Evolutionary conservation across 306 rosid species (phyloP).

Genomic region (Malus sylvestris): DNA sequence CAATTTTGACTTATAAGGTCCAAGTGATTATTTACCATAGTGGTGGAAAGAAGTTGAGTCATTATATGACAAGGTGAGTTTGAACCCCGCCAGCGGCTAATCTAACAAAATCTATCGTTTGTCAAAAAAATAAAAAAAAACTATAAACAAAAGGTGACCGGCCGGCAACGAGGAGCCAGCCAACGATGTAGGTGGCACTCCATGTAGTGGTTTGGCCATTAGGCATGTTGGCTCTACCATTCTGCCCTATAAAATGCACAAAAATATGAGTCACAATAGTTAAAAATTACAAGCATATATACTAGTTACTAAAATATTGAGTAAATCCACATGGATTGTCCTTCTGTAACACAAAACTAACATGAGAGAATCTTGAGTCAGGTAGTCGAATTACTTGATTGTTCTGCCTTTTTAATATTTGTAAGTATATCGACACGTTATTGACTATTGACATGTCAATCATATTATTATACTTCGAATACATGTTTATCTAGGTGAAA

Average conservation of each 20-base stretch:
- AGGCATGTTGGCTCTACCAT: background rate
- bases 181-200: background rate
- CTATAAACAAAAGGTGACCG: background rate
- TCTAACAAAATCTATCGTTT: too few species aligned
- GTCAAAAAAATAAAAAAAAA: too few species aligned
- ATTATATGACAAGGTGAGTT: too few species aligned
- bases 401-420: too few species aligned
- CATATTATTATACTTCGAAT: too few species aligned
- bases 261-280: background rate
- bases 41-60: too few species aligned
- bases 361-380: background rate
- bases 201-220: background rate
- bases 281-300: background rate
- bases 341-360: too few species aligned
- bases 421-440: too few species aligned
- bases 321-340: background rate
- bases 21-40: too few species aligned
- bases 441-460: too few species aligned
- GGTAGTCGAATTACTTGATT: background rate
- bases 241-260: background rate
- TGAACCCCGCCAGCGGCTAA: rapidly evolving
- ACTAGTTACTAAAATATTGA: background rate
- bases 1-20: background rate
- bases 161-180: background rate
- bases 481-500: too few species aligned